Base-by-base conservation (phyloP, 1,139 yeast species). In the Scheffersomyces lignicola region DNA sequence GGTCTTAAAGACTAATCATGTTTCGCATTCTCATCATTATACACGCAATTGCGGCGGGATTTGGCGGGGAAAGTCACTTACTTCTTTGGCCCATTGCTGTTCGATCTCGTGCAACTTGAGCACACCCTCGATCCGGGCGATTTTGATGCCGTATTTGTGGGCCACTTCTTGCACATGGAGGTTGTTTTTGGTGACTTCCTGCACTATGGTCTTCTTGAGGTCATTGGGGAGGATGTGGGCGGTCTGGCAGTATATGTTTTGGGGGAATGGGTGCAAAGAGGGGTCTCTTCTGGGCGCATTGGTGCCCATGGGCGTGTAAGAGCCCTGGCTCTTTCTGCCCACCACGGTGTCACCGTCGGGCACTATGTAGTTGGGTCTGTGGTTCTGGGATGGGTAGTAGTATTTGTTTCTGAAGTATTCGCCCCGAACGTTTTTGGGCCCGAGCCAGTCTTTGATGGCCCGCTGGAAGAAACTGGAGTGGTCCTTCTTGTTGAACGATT, bases 1-100 rank as follows among this genome's bases (percentile, higher is more conserved):
- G 65, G 88, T 82, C 89, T 82, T 82, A 66, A 82, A 83, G 88
- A 83, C 88, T 82, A 83, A 82, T 82, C 88, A 82, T 75, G 65
- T 47, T 49, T 51, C 47, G 46, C 49, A 49, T 49, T 53, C 49
- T 56, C 60, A 56, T 56, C 59, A 54, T 43, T 9, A 12, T 23
- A 39, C 29, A 12, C n/a, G n/a, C n/a, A n/a, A n/a, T n/a, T n/a
- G n/a, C n/a, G n/a, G n/a, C 26, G 20, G 11, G 10, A 18, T 7
- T 14, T 13, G 13, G 21, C n/a, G 12, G 20, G 18, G 11, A 21
- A n/a, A 7, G 7, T 14, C 14, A 79, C 88, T 66, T 76, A 82
- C 94, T 49, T 75, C 60, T 52, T 72, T 60, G 40, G 62, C 67
- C 80, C 83, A 78, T 35, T 71, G 62, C 44, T 73, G 62, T 61